Evolutionary conservation across 2,329 filamentous ascomycete genomes (phyloP), one percentile per base, ranked within the genome.

Genomic region (Ceratocystis albifundus): DNA sequence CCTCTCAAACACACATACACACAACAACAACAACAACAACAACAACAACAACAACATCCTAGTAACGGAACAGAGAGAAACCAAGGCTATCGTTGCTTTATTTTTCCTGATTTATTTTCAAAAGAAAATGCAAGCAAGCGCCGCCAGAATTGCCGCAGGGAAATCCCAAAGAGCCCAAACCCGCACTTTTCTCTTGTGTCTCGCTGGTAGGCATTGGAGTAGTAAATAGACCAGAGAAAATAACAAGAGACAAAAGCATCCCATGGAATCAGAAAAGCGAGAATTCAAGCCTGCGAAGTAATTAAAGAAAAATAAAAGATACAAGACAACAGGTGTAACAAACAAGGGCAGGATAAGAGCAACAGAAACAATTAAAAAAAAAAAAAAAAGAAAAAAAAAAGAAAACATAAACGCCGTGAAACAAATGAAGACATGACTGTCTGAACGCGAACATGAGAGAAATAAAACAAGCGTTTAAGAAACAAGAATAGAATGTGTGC

Each of bases 341-440:
- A 41, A 41, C 36, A 41, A 41, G 10, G 36, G 10, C 36, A 41
- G 36, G 3, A 53, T 53, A 53, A 53, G 20, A 50, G 22, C 22
- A 53, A 53, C 20, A 25, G 5, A 28, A 53, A 53, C 22, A 25
- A 28, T 25, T 53, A 28, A 59, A 30, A n/a, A n/a, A 25, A 28
- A n/a, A n/a, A n/a, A 28, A 59, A 30, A n/a, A n/a, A 25, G 4
- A 59, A 30, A n/a, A n/a, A 25, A 28, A 28, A 59, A 30, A n/a
- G 8, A 25, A 28, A 17, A 59, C 32, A 28, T 36, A 59, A 59
- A 59, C 55, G 55, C 55, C 55, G 55, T 59, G 55, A 20, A 36
- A 36, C 22, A 30, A 36, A 30, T 59, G 55, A 59, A 25, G 32
- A 59, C 55, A 59, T 32, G 55, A 59, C 55, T 30, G 48, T 28